Percentiles rank a stretch among this genome's conserved stretches.
These are phyloP conservation scores for Boletus bicolor DNA, from an alignment of 768 basidiomycete species.

Conservation along the genomic window DNA sequence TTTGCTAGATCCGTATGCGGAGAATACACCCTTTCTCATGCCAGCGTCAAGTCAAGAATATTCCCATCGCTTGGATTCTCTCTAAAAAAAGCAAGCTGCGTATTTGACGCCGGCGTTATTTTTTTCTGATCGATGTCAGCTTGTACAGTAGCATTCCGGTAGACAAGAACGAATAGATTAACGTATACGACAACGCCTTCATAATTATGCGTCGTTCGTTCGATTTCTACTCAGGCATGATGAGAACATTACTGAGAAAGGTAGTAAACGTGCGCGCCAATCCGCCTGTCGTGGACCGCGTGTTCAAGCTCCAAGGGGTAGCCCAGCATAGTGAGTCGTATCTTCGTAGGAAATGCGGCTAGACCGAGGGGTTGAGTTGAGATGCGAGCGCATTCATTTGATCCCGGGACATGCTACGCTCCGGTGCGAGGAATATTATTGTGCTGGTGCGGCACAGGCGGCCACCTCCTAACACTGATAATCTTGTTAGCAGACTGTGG, in stretches of 20 bases:
- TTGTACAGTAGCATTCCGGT: not conserved
- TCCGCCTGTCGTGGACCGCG: not conserved
- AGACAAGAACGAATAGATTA: not conserved
- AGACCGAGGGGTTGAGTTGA: not conserved
- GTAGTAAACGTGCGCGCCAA: not conserved
- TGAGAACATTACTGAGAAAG: not conserved
- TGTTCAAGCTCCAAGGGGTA: not conserved
- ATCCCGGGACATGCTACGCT: not conserved
- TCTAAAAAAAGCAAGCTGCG: not conserved
- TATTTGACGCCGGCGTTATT: not conserved
- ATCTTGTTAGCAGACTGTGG: not conserved
- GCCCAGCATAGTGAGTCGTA: not conserved
- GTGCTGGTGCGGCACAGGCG: not conserved
- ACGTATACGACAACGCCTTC: not conserved
- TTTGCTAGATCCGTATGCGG: conserved; percentile 3
- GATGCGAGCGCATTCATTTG: not conserved
- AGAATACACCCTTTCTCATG: conserved; percentile 8
- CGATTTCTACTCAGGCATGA: not conserved
- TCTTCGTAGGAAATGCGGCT: not conserved
- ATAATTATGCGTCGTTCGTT: not conserved
- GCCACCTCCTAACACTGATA: not conserved
- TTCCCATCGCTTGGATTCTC: conserved; percentile 8
- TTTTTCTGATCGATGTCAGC: not conserved
- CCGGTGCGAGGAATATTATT: not conserved
- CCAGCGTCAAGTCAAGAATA: not conserved